Evolutionary conservation across 176 grass and related monocot species (phyloP).

Genomic region (Ensete ventricosum): DNA sequence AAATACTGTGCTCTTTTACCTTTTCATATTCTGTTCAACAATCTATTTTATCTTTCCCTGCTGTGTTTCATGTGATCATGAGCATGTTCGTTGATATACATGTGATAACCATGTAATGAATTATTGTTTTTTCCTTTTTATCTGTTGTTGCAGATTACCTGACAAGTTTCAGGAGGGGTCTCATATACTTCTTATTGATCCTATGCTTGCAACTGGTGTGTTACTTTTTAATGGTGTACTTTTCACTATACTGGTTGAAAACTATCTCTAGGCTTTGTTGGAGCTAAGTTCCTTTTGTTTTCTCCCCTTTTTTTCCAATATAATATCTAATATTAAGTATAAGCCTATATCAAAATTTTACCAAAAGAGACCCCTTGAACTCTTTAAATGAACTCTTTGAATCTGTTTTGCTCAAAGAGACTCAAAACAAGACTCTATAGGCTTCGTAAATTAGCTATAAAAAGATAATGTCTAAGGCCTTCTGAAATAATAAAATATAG

Average conservation of each 20-base stretch:
- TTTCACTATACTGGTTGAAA: not conserved
- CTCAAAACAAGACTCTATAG: no score
- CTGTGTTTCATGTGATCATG: not conserved
- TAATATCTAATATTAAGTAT: no score
- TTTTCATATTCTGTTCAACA: not conserved
- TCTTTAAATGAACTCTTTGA: no score
- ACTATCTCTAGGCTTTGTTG: not conserved
- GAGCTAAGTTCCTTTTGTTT: no score
- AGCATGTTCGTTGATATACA: not conserved
- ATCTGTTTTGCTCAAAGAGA: no score
- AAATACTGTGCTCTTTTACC: not conserved
- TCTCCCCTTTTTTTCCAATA: no score
- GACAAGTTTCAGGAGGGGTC: slow-evolving; percentile 67
- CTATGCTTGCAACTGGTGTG: slow-evolving; percentile 90
- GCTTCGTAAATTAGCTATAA: no score
- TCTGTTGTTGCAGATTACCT: slow-evolving; percentile 50
- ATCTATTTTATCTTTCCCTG: not conserved
- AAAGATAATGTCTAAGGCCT: no score
- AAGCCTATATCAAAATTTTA: no score
- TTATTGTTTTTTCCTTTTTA: not conserved
- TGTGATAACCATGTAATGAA: not conserved
- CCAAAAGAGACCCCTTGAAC: no score
- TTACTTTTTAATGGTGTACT: not conserved
- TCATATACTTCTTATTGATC: slow-evolving; percentile 80
- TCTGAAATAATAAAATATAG: no score